phyloP scores from a whole-genome alignment of 805 yeast species.

The Wickerhamiella musiphila region DNA sequence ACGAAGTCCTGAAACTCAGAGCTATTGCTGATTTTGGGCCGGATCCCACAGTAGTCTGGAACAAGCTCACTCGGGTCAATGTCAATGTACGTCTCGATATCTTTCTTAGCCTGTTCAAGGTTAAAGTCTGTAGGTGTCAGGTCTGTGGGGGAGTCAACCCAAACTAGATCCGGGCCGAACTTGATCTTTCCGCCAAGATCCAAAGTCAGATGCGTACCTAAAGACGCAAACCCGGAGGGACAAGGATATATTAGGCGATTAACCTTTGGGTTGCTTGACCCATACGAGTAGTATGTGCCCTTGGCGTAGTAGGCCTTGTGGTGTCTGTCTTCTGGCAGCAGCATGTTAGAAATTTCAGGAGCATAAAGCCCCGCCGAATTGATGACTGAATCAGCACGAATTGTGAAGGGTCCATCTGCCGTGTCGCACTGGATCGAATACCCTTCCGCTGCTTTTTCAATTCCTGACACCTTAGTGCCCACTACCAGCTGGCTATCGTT shows the following conservation, averaged over 20 bases:
- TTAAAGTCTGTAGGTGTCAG: conserved; percentile 23
- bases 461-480: conserved; percentile 37
- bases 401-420: conserved; percentile 13
- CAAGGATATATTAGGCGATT: conserved; percentile 58
- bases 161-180: conserved; percentile 84
- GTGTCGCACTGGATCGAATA: conserved; percentile 10
- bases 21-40: conserved; percentile 49
- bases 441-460: conserved; percentile 15
- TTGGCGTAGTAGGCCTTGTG: conserved; percentile 53
- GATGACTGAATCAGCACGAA: conserved; percentile 38
- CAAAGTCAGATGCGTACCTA: conserved; percentile 78
- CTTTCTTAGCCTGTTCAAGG: conserved; percentile 36
- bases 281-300: conserved; percentile 62
- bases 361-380: conserved; percentile 75
- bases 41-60: conserved; percentile 63
- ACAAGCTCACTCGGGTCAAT: conserved; percentile 33
- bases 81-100: conserved; percentile 44
- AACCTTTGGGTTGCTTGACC: conserved; percentile 31
- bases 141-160: conserved; percentile 32
- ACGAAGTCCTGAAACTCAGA: conserved; percentile 51
- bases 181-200: conserved; percentile 63
- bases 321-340: conserved; percentile 47
- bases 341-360: conserved; percentile 47
- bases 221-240: conserved; percentile 51
- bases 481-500: conserved; percentile 48